phyloP scores from a whole-genome alignment of 1,139 yeast species.

The Lipomyces yarrowii region DNA sequence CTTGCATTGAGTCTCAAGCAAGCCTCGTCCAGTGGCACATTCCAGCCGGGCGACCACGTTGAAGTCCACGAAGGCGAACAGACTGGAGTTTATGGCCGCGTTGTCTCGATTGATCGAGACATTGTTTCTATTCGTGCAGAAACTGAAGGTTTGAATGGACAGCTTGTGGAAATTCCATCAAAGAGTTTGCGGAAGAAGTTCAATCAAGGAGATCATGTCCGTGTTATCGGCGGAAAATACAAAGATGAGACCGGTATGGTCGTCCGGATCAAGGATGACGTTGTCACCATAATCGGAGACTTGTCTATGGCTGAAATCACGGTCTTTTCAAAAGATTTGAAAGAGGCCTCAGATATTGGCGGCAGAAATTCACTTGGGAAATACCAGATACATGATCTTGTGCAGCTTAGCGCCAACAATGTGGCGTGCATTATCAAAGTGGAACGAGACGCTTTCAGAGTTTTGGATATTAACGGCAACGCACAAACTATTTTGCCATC shows the following conservation, averaged over 20 bases:
- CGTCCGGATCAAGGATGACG: slow-evolving; percentile 76
- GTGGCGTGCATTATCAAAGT: slow-evolving; percentile 91
- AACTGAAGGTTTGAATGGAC: slow-evolving; percentile 47
- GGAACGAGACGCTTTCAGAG: slow-evolving; percentile 80
- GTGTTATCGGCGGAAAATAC: slow-evolving; percentile 89
- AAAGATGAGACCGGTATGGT: slow-evolving; percentile 94
- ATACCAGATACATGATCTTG: slow-evolving; percentile 86
- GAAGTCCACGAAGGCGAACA: slow-evolving; percentile 93
- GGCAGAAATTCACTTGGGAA: slow-evolving; percentile 52
- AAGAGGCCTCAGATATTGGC: slow-evolving; percentile 67
- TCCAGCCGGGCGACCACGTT: slow-evolving; percentile 93
- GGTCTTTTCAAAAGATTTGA: slow-evolving; percentile 86
- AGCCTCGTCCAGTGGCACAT: slow-evolving; percentile 58
- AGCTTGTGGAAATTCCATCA: slow-evolving; percentile 71
- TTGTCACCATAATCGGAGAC: slow-evolving; percentile 86
- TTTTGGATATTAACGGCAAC: slow-evolving; percentile 85
- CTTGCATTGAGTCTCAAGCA: slow-evolving; percentile 75
- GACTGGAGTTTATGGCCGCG: slow-evolving; percentile 83
- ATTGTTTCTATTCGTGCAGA: slow-evolving; percentile 43
- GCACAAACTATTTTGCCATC: slow-evolving; percentile 71
- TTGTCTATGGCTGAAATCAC: slow-evolving; percentile 85
- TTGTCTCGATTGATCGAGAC: slow-evolving; percentile 51
- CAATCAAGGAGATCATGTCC: slow-evolving; percentile 91
- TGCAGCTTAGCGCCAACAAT: slow-evolving; percentile 79
- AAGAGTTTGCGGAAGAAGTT: slow-evolving; percentile 82